Percentiles rank a stretch among this genome's conserved stretches.
phyloP scores from a whole-genome alignment of 1,284 basidiomycete species.

The Boletus hoseneyae region DNA sequence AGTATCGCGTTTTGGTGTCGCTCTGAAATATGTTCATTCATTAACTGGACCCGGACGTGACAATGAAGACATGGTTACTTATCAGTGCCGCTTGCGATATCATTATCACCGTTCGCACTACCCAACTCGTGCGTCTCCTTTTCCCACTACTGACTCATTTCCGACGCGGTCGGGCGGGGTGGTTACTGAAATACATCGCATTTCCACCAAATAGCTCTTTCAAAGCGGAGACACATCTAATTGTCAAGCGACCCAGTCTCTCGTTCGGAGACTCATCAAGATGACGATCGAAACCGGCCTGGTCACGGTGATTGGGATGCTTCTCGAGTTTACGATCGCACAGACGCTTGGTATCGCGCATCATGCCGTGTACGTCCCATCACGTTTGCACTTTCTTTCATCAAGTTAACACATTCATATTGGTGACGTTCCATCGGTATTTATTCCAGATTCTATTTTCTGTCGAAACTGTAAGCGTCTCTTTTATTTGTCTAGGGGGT shows the following conservation, averaged over 20 bases:
- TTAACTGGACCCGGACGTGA: too few species aligned
- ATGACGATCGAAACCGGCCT: slow-evolving; percentile 16
- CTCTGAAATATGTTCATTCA: too few species aligned
- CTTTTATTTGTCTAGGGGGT: too few species aligned
- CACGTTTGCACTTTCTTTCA: neutral
- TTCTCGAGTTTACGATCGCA: slow-evolving; percentile 13
- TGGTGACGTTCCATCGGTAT: neutral
- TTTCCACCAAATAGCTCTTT: neutral
- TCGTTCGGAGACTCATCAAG: slow-evolving; percentile 13
- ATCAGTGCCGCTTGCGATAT: too few species aligned
- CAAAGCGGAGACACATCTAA: neutral
- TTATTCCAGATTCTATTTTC: neutral
- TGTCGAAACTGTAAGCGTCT: neutral
- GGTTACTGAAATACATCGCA: too few species aligned
- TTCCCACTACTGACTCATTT: too few species aligned
- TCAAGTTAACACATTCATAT: neutral
- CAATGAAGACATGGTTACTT: too few species aligned
- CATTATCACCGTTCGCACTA: too few species aligned
- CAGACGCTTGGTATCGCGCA: slow-evolving; percentile 5
- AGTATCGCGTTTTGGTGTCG: too few species aligned
- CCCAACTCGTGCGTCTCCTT: too few species aligned
- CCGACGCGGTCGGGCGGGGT: too few species aligned
- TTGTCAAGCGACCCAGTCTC: slow-evolving; percentile 6
- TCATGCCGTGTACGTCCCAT: slow-evolving; percentile 1
- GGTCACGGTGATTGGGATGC: slow-evolving; percentile 8